A percentile compares a stretch with the other conserved stretches of the same genome.
Evolutionary conservation across 2,329 filamentous ascomycete genomes (phyloP).

Genomic region (Periconia sp.): DNA sequence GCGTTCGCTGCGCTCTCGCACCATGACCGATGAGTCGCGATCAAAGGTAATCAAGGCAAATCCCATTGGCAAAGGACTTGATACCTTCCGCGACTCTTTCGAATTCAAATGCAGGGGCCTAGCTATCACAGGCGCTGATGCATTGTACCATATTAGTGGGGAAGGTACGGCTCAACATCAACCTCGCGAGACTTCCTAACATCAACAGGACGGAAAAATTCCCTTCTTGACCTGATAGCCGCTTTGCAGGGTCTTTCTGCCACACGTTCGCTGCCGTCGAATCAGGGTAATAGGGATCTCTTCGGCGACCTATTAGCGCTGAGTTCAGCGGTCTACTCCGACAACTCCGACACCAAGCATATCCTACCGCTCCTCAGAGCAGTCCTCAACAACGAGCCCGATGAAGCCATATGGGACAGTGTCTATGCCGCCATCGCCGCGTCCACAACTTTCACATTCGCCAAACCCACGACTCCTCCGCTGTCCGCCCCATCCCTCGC

Average conservation of each 20-base stretch:
- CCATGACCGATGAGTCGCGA: slow-evolving; percentile 10
- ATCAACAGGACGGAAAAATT: slow-evolving; percentile 11
- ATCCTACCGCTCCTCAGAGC: slow-evolving; percentile 39
- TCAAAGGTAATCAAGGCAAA: slow-evolving; percentile 14
- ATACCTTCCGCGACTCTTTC: slow-evolving; percentile 14
- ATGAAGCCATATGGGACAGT: slow-evolving; percentile 41
- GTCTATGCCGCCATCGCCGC: slow-evolving; percentile 36
- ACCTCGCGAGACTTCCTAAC: slow-evolving; percentile 9
- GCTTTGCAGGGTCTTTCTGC: slow-evolving; percentile 9
- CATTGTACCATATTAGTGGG: slow-evolving; percentile 11
- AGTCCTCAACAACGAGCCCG: slow-evolving; percentile 26
- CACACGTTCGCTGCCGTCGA: slow-evolving; percentile 6
- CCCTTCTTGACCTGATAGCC: slow-evolving; percentile 10
- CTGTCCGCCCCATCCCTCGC: slow-evolving; percentile 6
- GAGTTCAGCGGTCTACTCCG: slow-evolving; percentile 7
- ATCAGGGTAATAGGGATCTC: slow-evolving; percentile 2
- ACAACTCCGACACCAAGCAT: slow-evolving; percentile 21
- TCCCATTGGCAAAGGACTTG: slow-evolving; percentile 11
- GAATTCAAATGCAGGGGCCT: slow-evolving; percentile 7
- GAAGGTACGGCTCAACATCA: slow-evolving; percentile 12
- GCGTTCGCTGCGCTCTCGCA: slow-evolving; percentile 4
- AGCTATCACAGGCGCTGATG: slow-evolving; percentile 9
- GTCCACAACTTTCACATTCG: slow-evolving; percentile 7
- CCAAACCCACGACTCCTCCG: slow-evolving; percentile 8
- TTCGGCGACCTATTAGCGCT: slow-evolving; percentile 8